Evolutionary conservation across 2,329 filamentous ascomycete species (phyloP), one percentile per base, ranked within the genome.

Genomic region (Plenodomus biglobosus): DNA sequence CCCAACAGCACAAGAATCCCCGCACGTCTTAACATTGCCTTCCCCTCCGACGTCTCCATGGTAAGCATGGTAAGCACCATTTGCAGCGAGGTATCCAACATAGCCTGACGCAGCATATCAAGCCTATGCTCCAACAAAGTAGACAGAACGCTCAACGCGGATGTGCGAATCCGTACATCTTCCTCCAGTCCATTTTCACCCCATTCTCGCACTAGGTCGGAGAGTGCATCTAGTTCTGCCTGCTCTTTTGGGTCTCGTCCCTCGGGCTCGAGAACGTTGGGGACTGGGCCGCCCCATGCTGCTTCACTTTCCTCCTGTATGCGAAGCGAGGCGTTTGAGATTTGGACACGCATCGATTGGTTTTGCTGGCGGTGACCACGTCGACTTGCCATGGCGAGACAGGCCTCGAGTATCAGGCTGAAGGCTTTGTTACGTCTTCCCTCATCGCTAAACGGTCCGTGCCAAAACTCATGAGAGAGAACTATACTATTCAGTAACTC

Each of bases 111-210:
- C 20, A 73, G 39, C 15, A 84, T 59, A 6, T 72, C 66, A 0
- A 82, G 65, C 18, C 62, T 53, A 1, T 81, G 80, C 20, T 89
- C 85, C 20, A 89, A 68, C 0, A 78, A 77, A 1, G 73, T 72
- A 0, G 81, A 80, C 37, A 90, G 75, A 39, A 90, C 79, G 3
- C 85, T 86, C 6, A 91, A 68, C 3, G 86, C 84, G 18, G 86
- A 89, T 13, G 85, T 75, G 1, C 87, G 82, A 56, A 91, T 80
- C 3, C 87, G 79, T 11, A 89, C 75, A 61, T 90, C 87, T 65
- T 90, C 87, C 49, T 79, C 78, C 0, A 69, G 50, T 0, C 85
- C 85, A 46, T 82, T 84, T 52, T 84, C 80, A 55, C 85, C 79
- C 87, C 87, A 90, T 1, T 85, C 85, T 13, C 78, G 73, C 0